Base-by-base conservation (phyloP, 164 flowering plant species). In the Hamamelis virginiana region DNA sequence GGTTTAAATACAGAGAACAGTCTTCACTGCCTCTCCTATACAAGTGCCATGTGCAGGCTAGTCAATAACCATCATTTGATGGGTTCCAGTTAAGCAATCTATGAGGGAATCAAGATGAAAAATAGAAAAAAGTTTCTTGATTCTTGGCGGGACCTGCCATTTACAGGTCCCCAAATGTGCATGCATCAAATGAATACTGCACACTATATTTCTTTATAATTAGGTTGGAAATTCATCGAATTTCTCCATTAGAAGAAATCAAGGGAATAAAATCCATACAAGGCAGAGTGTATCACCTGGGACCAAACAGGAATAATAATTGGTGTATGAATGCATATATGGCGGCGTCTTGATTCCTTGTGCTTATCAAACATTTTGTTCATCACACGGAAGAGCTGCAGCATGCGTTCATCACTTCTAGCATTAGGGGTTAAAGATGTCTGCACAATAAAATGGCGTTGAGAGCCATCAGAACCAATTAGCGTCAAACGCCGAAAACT, bases 281-380 rank as follows among this genome's bases (percentile, higher is more conserved):
- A 38, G 50, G 33, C 10, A 50, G 13, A 68, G 46, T 9, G 50
- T 1, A 23, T 70, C 60, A 96, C 99, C 97, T 96, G 99, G 26
- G 99, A 93, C 98, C 98, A 96, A 78, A 96, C 98, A 69, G 99
- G 99, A 52, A 96, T 96, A 25, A 96, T 96, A 44, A 90, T 93
- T 53, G 99, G 99, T 2, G 99, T 89, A 81, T 96, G 97, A 70
- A 96, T 85, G 77, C 77, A 82, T 59, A 96, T 82, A 76, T 93
- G 93, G 51, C 99, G 97, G 9, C 97, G 85, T 74, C 98, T 87
- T 45, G 98, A 90, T 80, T 96, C 98, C 79, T 96, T 93, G 80
- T 96, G 98, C 82, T 91, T 96, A 79, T 93, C 99, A 79, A 96
- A 96, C 97, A 96, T 96, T 57, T 86, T 85, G 80, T 96, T 96